Base-by-base conservation (phyloP, 495 filamentous ascomycete species). In the Barbatosphaeria neglecta region DNA sequence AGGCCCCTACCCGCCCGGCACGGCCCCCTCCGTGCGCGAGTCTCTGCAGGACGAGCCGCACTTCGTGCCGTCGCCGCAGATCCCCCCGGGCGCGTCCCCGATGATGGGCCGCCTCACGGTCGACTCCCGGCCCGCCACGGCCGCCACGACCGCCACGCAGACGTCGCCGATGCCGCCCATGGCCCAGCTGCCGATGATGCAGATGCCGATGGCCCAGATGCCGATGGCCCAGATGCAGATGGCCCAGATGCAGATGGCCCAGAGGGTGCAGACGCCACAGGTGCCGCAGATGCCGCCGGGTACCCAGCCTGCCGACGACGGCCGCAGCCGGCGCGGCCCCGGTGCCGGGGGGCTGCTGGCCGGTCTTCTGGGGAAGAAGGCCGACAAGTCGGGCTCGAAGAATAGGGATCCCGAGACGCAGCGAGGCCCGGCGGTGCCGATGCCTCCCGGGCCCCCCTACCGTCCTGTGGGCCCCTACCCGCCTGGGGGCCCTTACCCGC, bases 41-140 rank as follows among this genome's bases (percentile, higher is more conserved):
- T 42, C 48, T 6, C 25, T 44, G 16, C 52, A 55, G 35, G 31
- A 27, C 16, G 44, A 44, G 41, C 27, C 28, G 18, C 49, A 49
- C n/a, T 41, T 20, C 18, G 18, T 9, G 3, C 18, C 38, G 8
- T 20, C 18, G 11, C 42, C 24, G 1, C 31, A 44, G 16, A n/a
- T 15, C n/a, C 17, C 13, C 4, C 23, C 23, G 9, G 25, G 25
- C 1, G 24, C 43, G 2, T 10, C n/a, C 13, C 13, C 27, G 16
- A 18, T 33, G 6, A 4, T 28, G 16, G 43, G 43, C 15, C 25
- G 25, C 43, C 9, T 15, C 19, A 33, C 24, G 1, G 7, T 10
- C 8, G 25, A 24, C 24, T 45, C 43, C 9, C 27, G 43, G 2
- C 43, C 43, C 33, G 19, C 43, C 16, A 18, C 33, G 43, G 43